phyloP scores from a whole-genome alignment of 305 asterid species.

The Fraxinus greggii region DNA sequence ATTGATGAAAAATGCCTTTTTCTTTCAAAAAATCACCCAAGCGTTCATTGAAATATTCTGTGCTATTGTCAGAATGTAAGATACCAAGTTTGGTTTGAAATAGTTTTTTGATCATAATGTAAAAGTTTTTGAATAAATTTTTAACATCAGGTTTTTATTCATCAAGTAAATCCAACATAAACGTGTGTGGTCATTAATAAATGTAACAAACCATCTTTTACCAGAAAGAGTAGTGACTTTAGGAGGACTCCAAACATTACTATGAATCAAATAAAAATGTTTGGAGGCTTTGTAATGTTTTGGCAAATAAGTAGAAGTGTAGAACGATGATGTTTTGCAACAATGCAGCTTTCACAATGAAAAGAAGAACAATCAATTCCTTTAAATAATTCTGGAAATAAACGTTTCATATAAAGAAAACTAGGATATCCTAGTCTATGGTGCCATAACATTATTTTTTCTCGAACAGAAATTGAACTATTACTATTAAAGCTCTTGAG shows the following conservation, averaged over 20 bases:
- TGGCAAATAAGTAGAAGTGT: background rate
- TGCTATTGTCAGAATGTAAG: background rate
- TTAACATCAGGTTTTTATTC: background rate
- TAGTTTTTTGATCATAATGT: background rate
- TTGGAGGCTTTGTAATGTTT: background rate
- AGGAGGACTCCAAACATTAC: background rate
- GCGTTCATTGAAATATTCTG: background rate
- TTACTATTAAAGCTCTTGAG: background rate
- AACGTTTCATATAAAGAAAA: background rate
- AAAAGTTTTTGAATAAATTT: background rate
- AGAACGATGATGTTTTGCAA: background rate
- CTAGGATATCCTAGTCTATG: constrained; percentile 2
- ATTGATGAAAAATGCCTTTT: background rate
- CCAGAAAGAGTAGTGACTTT: background rate
- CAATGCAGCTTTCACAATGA: background rate
- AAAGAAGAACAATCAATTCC: background rate
- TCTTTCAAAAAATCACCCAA: background rate
- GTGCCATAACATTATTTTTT: constrained; percentile 1
- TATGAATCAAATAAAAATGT: background rate
- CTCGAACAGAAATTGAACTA: background rate
- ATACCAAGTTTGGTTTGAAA: background rate
- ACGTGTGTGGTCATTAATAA: background rate
- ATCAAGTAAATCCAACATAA: background rate
- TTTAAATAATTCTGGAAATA: background rate
- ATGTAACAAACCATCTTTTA: background rate